phyloP scores from a whole-genome alignment of 1,284 basidiomycete genomes.

The Ceratobasidium sp. region DNA sequence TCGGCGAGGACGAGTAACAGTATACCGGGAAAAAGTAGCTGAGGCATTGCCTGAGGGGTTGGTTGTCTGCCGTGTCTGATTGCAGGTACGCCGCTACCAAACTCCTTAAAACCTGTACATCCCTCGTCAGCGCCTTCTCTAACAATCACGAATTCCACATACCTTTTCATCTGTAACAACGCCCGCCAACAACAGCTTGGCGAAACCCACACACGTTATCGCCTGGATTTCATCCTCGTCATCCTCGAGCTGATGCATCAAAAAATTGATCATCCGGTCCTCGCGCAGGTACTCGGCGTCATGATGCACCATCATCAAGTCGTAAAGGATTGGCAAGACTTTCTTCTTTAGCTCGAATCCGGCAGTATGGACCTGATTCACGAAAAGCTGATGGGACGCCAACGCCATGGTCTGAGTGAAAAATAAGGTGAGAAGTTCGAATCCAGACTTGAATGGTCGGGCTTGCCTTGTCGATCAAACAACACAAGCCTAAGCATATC shows the following conservation, averaged over 20 bases:
- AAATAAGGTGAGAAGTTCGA: conserved; percentile 11
- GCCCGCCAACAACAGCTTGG: conserved; percentile 90
- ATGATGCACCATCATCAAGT: conserved; percentile 91
- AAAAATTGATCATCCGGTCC: conserved; percentile 76
- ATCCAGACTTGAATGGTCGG: conserved; percentile 63
- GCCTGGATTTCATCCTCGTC: conserved; percentile 84
- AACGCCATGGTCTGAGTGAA: conserved; percentile 80
- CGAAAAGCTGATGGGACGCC: conserved; percentile 90
- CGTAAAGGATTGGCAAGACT: conserved; percentile 89
- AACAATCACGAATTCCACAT: conserved; percentile 49
- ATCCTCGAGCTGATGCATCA: conserved; percentile 77
- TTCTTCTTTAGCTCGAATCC: conserved; percentile 82
- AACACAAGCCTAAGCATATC: conserved; percentile 87
- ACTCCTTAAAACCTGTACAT: conserved; percentile 75
- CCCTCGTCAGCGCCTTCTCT: background rate
- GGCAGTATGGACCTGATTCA: conserved; percentile 83
- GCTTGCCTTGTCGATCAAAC: conserved; percentile 79
- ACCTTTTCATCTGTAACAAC: conserved; percentile 81
- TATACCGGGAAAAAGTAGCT: conserved; percentile 97
- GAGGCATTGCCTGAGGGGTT: conserved; percentile 89
- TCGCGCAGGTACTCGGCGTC: conserved; percentile 68
- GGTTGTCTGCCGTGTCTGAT: conserved; percentile 86
- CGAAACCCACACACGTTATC: conserved; percentile 82
- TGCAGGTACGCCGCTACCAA: conserved; percentile 89
- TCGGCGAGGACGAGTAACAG: conserved; percentile 83